Base-by-base conservation (phyloP, 192 early-diverging fungal species). In the Podila minutissima region DNA sequence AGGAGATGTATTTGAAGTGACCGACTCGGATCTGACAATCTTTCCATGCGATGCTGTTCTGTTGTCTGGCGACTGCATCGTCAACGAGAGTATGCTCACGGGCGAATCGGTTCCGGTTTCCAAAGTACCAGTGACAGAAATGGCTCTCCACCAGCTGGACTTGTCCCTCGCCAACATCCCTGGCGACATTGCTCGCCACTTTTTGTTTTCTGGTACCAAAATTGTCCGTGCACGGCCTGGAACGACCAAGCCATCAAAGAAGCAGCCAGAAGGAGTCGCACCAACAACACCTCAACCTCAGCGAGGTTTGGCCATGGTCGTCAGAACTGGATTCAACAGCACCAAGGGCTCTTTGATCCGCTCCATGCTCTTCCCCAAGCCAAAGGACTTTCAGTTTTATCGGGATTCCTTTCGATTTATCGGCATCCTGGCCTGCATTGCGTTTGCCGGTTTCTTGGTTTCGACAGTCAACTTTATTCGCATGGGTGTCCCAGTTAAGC, bases 1-100 rank as follows among this genome's bases (percentile, higher is more conserved):
- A 15, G 98, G 98, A 38, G 98, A 99, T 82, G 86, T 99, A 24
- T 93, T 98, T 73, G 95, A 98, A 82, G 85, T 95, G 7, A 85
- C 86, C n/a, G 84, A 83, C 28, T 59, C 89, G 10, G 72, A 87
- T 55, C 86, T 93, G 65, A 73, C 83, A 26, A 84, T 88, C 3
- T 85, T 97, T 41, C 97, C 98, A 0, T 99, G 97, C 83, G 98
- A 99, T 78, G 95, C 95, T 0, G 85, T 98, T 24, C 86, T 99
- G 19, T 84, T 99, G 29, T 88, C 93, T 38, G 98, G 98, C 22
- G 95, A 96, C 75, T 98, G 97, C 74, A 98, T 99, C 66, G 92
- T 98, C 46, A 99, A 98, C 84, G 98, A 99, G 83, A 94, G 90
- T 78, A 97, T 99, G 96, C 88, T 99, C 13, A 99, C 98, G 2